Percentiles rank a stretch among this genome's conserved stretches.
phyloP scores from a whole-genome alignment of 495 filamentous ascomycete species.

The Chaetomidium leptoderma region DNA sequence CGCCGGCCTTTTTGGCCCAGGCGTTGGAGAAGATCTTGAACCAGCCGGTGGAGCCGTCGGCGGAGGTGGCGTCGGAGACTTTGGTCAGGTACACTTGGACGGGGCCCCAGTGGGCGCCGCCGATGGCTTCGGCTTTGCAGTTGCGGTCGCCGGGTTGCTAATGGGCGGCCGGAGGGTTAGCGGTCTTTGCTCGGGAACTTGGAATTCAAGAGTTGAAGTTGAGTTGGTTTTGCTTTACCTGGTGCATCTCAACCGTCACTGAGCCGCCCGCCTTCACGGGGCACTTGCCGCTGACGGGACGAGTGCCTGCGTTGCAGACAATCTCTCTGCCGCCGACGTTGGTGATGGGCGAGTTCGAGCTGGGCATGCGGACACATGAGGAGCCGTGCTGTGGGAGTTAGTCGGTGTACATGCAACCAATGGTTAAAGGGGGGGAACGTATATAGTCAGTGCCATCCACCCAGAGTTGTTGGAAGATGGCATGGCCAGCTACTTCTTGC shows the following conservation, averaged over 20 bases:
- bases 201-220: too few relatives aligned
- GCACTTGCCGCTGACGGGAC: conserved; percentile 40
- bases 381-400: conserved; percentile 32
- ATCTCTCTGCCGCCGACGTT: conserved; percentile 41
- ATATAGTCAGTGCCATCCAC: conserved; percentile 49
- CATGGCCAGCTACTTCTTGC: conserved; percentile 40
- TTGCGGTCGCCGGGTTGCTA: conserved; percentile 44
- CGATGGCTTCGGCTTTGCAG: conserved; percentile 46
- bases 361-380: conserved; percentile 39
- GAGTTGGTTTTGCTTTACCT: not conserved
- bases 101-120: conserved; percentile 45
- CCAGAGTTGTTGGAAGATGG: conserved; percentile 51
- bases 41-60: conserved; percentile 41
- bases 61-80: conserved; percentile 47
- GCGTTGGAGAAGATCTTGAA: conserved; percentile 51
- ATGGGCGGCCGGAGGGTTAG: too few relatives aligned
- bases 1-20: conserved; percentile 38
- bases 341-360: conserved; percentile 46
- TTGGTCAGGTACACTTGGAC: conserved; percentile 53
- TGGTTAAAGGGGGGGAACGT: conserved; percentile 26
- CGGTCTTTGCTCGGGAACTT: too few relatives aligned
- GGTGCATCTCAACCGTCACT: conserved; percentile 49
- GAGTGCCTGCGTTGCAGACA: conserved; percentile 40
- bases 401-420: too few relatives aligned
- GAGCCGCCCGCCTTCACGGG: conserved; percentile 43